Base-by-base conservation (phyloP, 1,284 basidiomycete genomes). In the Apiotrichum sp. region DNA sequence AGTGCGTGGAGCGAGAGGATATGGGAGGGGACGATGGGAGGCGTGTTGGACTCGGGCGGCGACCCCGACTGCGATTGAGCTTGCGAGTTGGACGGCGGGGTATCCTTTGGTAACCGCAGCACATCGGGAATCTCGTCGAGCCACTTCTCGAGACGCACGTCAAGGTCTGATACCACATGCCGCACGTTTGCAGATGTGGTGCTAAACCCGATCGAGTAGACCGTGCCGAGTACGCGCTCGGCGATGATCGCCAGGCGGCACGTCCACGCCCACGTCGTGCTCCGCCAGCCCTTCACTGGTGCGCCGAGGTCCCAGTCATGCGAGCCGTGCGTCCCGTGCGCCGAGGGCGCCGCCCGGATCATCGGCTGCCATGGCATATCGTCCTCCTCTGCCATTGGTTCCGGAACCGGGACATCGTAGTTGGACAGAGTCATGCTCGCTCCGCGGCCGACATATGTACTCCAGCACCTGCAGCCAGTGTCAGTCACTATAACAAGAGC, bases 391-490 rank as follows among this genome's bases (percentile, higher is more conserved):
- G 59, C 45, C 7, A 60, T 52, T 1, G 59, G 56, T 0, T 38
- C 41, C 1, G 59, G 59, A 2, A 58, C 48, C 6, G 59, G 56
- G 9, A 65, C 61, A 35, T 68, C 65, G 53, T 65, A 53, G 41
- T 52, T 41, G 29, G 52, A 53, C n/a, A 61, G n/a, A 1, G 47
- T 39, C 29, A 63, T 56, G 7, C 58, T 59, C 0, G 62, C 53
- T 3, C 56, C 61, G 3, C 68, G 59, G 1, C 68, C 68, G 34
- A 68, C 64, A 40, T 68, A 67, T 10, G 62, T 59, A 16, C 57
- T 58, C 68, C 68, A 70, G 40, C 64, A 56, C 45, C 63, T 56
- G 45, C 6, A 4, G 42, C 29, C 6, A 43, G 42, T 22, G 47
- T 45, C 22, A 22, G 22, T 22, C 22, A 22, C 22, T 22, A 22